phyloP scores from a whole-genome alignment of 352 stramenopile genomes.

The Pythium monospermum region DNA sequence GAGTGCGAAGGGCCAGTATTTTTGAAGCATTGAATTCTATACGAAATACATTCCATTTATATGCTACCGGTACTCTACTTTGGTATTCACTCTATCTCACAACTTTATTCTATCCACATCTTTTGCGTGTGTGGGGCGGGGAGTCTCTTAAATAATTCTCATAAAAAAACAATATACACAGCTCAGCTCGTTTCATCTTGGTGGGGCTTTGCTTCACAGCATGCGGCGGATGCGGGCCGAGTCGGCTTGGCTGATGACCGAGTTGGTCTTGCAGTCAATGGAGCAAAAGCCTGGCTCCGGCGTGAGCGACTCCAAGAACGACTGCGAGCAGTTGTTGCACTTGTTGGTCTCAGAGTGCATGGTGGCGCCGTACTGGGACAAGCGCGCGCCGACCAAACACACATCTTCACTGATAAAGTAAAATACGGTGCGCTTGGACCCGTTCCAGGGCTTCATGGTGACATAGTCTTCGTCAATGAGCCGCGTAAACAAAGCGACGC shows the following conservation, averaged over 20 bases:
- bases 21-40: too few species aligned
- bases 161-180: not conserved
- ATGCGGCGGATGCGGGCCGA: slow-evolving; percentile 56
- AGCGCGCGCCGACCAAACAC: slow-evolving; percentile 36
- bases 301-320: slow-evolving; percentile 61
- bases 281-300: slow-evolving; percentile 72
- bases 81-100: slow-evolving; percentile 12
- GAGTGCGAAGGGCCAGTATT: too few species aligned
- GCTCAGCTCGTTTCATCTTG: too few species aligned
- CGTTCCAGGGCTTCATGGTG: slow-evolving; percentile 49
- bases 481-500: slow-evolving; percentile 48
- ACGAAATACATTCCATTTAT: not conserved
- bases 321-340: slow-evolving; percentile 76
- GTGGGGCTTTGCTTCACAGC: slow-evolving; percentile 33
- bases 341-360: slow-evolving; percentile 79
- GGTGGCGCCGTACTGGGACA: slow-evolving; percentile 56
- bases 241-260: slow-evolving; percentile 66
- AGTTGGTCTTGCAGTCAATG: slow-evolving; percentile 86
- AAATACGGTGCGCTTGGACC: slow-evolving; percentile 49
- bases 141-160: slow-evolving; percentile 19
- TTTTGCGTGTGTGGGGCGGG: too few species aligned
- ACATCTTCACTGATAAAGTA: slow-evolving; percentile 70
- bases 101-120: slow-evolving; percentile 16
- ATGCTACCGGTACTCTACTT: not conserved
- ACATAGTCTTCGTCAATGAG: slow-evolving; percentile 72